Percentiles rank a stretch among this genome's conserved stretches.
Evolutionary conservation across 108 stramenopile genomes (phyloP).

Genomic region (Licmophora abbreviata): DNA sequence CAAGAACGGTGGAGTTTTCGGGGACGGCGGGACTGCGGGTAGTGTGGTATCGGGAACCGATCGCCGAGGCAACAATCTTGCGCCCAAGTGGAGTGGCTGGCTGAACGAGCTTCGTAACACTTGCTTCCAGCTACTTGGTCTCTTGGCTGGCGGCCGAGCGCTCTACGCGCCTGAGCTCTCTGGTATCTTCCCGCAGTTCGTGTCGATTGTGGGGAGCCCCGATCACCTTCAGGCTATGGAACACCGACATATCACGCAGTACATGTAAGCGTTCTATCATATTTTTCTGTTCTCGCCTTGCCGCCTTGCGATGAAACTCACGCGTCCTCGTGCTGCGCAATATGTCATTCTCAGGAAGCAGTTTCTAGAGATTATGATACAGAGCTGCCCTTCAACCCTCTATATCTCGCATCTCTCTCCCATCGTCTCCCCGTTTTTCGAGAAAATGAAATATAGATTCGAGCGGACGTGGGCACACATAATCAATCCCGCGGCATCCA

Average conservation of each 20-base stretch:
- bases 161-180: constrained; percentile 74
- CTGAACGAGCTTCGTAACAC: constrained; percentile 77
- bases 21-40: constrained; percentile 86
- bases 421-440: constrained; percentile 67
- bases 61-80: constrained; percentile 69
- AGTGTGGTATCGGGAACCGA: constrained; percentile 69
- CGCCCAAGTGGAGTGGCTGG: constrained; percentile 86
- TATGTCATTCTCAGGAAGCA: constrained; percentile 45
- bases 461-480: constrained; percentile 69
- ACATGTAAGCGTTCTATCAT: constrained; percentile 34
- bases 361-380: constrained; percentile 68
- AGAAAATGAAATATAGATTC: constrained; percentile 67
- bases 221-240: constrained; percentile 74
- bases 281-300: not conserved
- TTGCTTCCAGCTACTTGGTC: constrained; percentile 74
- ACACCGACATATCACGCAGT: constrained; percentile 80
- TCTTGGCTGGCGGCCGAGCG: constrained; percentile 58
- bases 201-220: constrained; percentile 49
- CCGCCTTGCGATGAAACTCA: not conserved
- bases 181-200: constrained; percentile 49
- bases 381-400: constrained; percentile 67
- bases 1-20: constrained; percentile 72
- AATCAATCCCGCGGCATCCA: constrained; percentile 7
- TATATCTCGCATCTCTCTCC: constrained; percentile 74
- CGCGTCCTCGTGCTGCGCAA: not conserved